These are phyloP conservation scores for Ceratorhiza oryzae-sativae DNA, from an alignment of 1,284 basidiomycete species.

Conservation along the genomic window DNA sequence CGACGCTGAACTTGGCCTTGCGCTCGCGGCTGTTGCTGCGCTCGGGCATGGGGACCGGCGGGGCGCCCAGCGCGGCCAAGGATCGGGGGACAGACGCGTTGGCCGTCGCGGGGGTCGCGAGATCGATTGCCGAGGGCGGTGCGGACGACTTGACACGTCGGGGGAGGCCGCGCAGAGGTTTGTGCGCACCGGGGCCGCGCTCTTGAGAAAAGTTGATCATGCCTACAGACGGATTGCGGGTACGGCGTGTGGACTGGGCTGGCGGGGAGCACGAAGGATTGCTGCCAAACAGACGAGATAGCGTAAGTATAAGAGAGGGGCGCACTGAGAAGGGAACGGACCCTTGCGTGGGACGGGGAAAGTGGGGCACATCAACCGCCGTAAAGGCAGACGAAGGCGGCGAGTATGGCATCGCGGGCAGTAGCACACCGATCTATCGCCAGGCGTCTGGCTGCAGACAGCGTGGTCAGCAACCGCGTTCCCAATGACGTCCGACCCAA, in stretches of 20 bases:
- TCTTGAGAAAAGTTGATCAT: constrained; percentile 47
- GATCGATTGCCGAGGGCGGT: constrained; percentile 2
- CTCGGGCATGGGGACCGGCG: neutral
- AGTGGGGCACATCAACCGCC: constrained; percentile 33
- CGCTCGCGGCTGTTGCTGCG: neutral
- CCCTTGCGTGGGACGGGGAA: constrained; percentile 36
- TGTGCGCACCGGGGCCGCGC: constrained; percentile 61
- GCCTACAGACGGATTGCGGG: neutral
- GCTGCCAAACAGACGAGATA: constrained; percentile 7
- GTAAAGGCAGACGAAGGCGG: constrained; percentile 35
- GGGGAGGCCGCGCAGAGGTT: constrained; percentile 60
- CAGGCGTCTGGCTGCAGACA: neutral
- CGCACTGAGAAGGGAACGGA: constrained; percentile 30
- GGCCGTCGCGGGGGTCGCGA: neutral
- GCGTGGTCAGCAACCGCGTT: constrained; percentile 17
- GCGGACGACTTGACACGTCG: constrained; percentile 48
- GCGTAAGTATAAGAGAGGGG: constrained; percentile 24
- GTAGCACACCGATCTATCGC: no score
- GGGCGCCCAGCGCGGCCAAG: constrained; percentile 8
- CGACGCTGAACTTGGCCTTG: constrained; percentile 25
- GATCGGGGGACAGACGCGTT: constrained; percentile 32
- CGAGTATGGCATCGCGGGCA: constrained; percentile 34
- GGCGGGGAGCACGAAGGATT: constrained; percentile 11
- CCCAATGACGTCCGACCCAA: constrained; percentile 21
- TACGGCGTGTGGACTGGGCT: constrained; percentile 9